Base-by-base conservation (phyloP, 169 alveolate species). In the Theileria sp. region DNA sequence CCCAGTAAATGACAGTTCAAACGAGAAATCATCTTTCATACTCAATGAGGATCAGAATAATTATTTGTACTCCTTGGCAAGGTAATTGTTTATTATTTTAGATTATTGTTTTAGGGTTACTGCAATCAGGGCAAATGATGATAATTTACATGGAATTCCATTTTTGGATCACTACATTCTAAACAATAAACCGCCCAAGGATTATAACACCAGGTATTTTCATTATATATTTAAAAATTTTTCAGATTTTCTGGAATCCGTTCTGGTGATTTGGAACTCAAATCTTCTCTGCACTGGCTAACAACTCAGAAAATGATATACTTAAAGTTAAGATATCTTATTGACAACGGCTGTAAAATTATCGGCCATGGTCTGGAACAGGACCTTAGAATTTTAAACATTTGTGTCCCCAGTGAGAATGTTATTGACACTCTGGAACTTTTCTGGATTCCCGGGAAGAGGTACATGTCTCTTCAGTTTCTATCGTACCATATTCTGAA, bases 291-390 rank as follows among this genome's bases (percentile, higher is more conserved):
- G 36, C 94, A 91, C 15, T 92, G 94, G 88, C 87, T 92, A 23
- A 84, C 95, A 30, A 90, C 94, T 1, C 84, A 90, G 61, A 87
- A 87, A 26, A 34, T 81, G 44, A 85, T 92, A 8, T 84, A 88
- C n/a, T 80, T 88, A 73, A 92, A 92, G 56, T 68, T 90, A 36
- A 87, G 94, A 17, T 90, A 86, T 67, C 83, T 92, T 28, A 74
- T 92, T 21, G 95, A 92, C 66, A 81, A 87, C 8, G 94, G 94
- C 12, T 89, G 94, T 77, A 81, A 70, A 86, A 82, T 92, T 71
- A 86, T 92, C 25, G 96, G 96, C 17, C 96, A 92, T 58, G 95
- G 94, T 12, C 86, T 92, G 34, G 88, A 78, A 38, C 91, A 92
- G 32, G 96, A 92, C 65, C 89, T 92, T 70, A 86, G 88, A 49